A percentile compares a stretch with the other conserved stretches of the same genome.
phyloP scores from a whole-genome alignment of 768 basidiomycete species.

The Rhizopogon vinicolor region DNA sequence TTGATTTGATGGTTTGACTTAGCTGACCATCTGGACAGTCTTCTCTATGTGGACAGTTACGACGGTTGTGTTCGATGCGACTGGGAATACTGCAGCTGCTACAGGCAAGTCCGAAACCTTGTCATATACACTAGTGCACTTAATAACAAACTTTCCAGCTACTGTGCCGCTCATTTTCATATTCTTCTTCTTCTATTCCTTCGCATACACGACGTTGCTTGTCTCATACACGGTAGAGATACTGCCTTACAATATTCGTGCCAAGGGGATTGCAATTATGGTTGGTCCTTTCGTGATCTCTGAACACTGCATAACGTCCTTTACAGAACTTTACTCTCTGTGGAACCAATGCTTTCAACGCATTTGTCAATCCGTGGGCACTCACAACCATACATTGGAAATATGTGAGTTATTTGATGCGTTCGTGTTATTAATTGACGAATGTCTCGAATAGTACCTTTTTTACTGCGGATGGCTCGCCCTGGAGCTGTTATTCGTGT shows the following conservation, averaged over 20 bases:
- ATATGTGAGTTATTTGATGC: conserved; percentile 26
- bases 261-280: conserved; percentile 77
- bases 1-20: background rate
- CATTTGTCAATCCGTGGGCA: conserved; percentile 78
- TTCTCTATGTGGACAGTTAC: conserved; percentile 55
- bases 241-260: conserved; percentile 73
- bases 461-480: conserved; percentile 63
- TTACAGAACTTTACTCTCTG: conserved; percentile 57
- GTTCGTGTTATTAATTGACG: background rate
- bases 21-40: conserved; percentile 24
- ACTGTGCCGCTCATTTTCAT: conserved; percentile 66
- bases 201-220: conserved; percentile 76
- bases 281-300: conserved; percentile 27
- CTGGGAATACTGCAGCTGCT: conserved; percentile 24
- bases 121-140: background rate
- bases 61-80: conserved; percentile 33
- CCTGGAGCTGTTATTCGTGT: conserved; percentile 55
- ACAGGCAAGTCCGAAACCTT: conserved; percentile 11
- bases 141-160: conserved; percentile 27
- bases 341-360: conserved; percentile 70
- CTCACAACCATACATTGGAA: conserved; percentile 48
- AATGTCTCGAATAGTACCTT: conserved; percentile 35
- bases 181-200: conserved; percentile 47
- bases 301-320: background rate
- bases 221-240: conserved; percentile 69